Percentiles rank a stretch among this genome's conserved stretches.
phyloP scores from a whole-genome alignment of 257 asterid species.

The Nyctanthes arbortristis region DNA sequence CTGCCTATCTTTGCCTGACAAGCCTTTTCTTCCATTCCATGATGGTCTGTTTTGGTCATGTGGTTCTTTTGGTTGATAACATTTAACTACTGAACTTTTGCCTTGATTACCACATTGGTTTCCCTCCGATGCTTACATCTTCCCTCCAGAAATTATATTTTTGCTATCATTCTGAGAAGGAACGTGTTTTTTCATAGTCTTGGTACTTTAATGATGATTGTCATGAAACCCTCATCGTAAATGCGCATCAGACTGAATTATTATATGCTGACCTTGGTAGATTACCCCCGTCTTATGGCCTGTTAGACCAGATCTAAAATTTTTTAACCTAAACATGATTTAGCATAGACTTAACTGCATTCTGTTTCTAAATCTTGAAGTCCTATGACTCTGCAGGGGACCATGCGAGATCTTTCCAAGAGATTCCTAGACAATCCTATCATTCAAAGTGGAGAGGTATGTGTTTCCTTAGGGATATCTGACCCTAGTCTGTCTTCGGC shows the following conservation, averaged over 20 bases:
- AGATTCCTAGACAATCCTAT: constrained; percentile 20
- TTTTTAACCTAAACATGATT: neutral
- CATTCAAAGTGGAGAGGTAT: constrained; percentile 26
- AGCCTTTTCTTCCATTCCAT: neutral
- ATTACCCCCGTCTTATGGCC: neutral
- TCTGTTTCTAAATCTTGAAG: constrained; percentile 5
- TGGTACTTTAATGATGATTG: neutral
- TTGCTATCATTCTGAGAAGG: neutral
- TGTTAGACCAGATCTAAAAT: neutral
- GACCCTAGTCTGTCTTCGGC: neutral
- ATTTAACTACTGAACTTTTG: neutral
- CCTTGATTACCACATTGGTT: neutral
- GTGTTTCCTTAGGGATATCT: neutral
- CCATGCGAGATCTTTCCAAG: constrained; percentile 41
- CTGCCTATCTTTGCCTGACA: neutral
- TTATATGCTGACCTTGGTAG: neutral
- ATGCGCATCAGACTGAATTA: neutral
- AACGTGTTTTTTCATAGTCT: neutral
- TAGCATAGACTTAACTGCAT: neutral
- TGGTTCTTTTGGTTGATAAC: neutral
- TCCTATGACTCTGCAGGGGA: constrained; percentile 34
- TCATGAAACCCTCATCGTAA: neutral
- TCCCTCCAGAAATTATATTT: neutral
- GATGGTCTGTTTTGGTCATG: neutral
- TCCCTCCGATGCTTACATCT: neutral